Evolutionary conservation across 371 early-diverging fungal genomes (phyloP), one percentile per base, ranked within the genome.

Genomic region (Mortierella sp.): DNA sequence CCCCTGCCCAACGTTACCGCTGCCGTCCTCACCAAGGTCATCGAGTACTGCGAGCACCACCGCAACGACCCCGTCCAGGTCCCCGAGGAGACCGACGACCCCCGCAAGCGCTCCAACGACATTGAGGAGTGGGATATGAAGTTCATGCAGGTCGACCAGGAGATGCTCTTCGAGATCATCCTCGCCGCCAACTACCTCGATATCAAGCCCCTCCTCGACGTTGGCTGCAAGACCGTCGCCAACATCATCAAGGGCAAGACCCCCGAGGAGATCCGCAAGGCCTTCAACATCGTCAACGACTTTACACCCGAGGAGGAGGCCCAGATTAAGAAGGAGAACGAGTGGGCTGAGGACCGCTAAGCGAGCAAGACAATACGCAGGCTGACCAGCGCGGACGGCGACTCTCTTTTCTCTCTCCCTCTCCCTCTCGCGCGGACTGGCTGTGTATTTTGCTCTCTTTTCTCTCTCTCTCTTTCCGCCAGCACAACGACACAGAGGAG

Each of bases 211-310:
- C 90, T 99, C 75, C 89, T 99, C 48, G 98, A 98, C 88, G 93
- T 98, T 67, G 97, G 97, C 31, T 99, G 98, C 91, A 98, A 98
- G 92, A 98, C 96, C 24, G 97, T 98, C 73, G 99, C 99, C 74
- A 98, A 98, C 88, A 98, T 98, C 97, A 98, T 99, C 91, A 97
- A 97, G 87, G 98, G 87, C 73, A 98, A 98, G 92, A 92, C 94
- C 43, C 95, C 97, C 11, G 97, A 98, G 87, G 98, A 99, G 86
- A 97, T 98, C 81, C 93, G 99, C 76, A 94, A 94, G 81, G 93
- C 93, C 71, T 99, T 99, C 91, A 98, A 97, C 89, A 98, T 99
- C 80, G 92, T 92, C 73, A 96, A 96, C 84, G 98, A 98, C 88
- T 98, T 98, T 82, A 98, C 98, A 1, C 95, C 96, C 31, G 99